phyloP scores from a whole-genome alignment of 257 asterid species.

The Eucommia ulmoides region DNA sequence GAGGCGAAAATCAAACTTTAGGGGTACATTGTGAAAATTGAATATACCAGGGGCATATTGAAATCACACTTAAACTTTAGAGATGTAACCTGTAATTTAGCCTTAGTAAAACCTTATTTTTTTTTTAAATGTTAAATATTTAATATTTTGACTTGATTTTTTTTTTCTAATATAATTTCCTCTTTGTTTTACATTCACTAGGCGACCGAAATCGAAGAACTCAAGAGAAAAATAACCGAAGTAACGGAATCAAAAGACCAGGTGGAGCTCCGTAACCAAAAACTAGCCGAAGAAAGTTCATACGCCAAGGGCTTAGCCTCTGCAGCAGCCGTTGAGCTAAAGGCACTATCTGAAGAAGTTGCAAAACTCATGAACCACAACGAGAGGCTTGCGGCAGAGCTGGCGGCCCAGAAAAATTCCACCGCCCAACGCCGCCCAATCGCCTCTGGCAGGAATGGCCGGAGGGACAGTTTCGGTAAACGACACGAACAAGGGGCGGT shows the following conservation, averaged over 20 bases:
- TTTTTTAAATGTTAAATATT: too few species aligned
- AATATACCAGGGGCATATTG: too few species aligned
- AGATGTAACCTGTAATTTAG: too few species aligned
- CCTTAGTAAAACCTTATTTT: too few species aligned
- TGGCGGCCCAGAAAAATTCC: conserved; percentile 55
- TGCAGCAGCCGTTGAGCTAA: conserved; percentile 95
- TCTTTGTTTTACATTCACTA: conserved; percentile 14
- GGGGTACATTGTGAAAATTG: too few species aligned
- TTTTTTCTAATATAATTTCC: too few species aligned
- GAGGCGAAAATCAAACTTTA: too few species aligned
- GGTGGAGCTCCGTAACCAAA: conserved; percentile 67
- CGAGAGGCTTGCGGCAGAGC: conserved; percentile 56
- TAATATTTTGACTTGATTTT: too few species aligned
- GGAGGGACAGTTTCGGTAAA: conserved; percentile 48
- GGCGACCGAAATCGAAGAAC: conserved; percentile 69
- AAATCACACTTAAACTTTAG: too few species aligned
- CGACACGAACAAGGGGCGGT: conserved; percentile 33
- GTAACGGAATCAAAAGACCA: conserved; percentile 52
- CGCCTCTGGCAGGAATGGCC: conserved; percentile 41
- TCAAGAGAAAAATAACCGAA: conserved; percentile 39
- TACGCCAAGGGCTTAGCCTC: conserved; percentile 98
- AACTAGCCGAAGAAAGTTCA: conserved; percentile 87
- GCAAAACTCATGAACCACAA: conserved; percentile 94
- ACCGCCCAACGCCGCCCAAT: conserved; percentile 58
- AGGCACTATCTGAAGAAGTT: conserved; percentile 93